Base-by-base conservation (phyloP, 108 stramenopile genomes). In the Ochromonas danica region DNA sequence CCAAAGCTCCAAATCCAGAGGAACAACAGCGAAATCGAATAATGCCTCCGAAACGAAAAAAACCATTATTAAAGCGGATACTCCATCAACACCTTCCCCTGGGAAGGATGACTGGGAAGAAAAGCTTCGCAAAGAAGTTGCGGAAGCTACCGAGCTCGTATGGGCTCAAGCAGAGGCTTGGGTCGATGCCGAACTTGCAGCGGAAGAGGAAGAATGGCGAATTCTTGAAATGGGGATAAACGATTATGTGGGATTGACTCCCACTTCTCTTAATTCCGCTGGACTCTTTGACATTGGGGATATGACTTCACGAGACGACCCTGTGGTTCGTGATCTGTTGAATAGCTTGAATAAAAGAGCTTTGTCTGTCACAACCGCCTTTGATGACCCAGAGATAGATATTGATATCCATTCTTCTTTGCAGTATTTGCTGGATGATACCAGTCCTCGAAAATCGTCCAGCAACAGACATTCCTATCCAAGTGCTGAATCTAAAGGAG, bases 131-230 rank as follows among this genome's bases (percentile, higher is more conserved):
- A 10, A 6, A 25, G 31, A 67, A 36, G 35, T 67, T 28, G 33
- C 3, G 25, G 63, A 28, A 36, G 72, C 43, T 10, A 75, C n/a
- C 10, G 72, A 75, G 25, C 28, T 41, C 3, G 72, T 75, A 36
- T 75, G 72, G 72, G 10, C 3, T 14, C 14, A 27, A 36, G 51
- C 72, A 28, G 72, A 75, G 38, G 72, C 67, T 14, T 70, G 67
- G 67, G 67, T 70, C 17, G 67, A 70, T 40, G 67, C 72, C 14
- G 72, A 39, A 60, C 10, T 25, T 41, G 45, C n/a, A 75, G 72
- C 31, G 30, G 72, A 39, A 14, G 72, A 75, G 25, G 25, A 33
- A 41, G 72, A 27, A 57, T 75, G 36, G 72, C 43, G 40, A 3
- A 60, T 60, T 27, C 6, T 39, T 38, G 36, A 75, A 33, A 75